Evolutionary conservation across 148 eudicot genomes (phyloP), one percentile per base, ranked within the genome.

Genomic region (Bassia scoparia): DNA sequence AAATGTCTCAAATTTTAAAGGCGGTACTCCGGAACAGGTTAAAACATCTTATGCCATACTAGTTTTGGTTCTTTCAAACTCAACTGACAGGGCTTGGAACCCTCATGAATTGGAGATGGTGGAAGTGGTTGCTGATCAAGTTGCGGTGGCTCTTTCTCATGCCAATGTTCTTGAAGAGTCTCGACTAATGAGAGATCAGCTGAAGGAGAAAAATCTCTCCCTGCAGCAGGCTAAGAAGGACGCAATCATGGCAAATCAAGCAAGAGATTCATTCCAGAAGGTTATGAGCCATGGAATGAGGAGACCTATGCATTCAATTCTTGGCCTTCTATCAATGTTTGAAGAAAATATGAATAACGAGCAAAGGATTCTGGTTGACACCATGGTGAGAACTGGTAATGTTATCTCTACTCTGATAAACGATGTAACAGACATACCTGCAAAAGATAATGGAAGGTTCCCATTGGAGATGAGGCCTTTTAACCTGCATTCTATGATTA

Each of bases 81-180:
- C 85, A 30, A 76, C 70, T 38, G 76, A 76, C 55, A 63, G 92
- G 67, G 79, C 65, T 49, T 89, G 96, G 94, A 79, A 77, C 69
- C 55, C 74, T 43, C 88, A 86, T 53, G 98, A 93, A 34, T 71
- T 93, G 18, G 97, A 90, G 71, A 93, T 93, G 41, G 84, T 93
- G 9, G 84, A 81, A 69, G 96, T 84, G 50, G 97, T 90, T 66
- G 98, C 98, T 5, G 98, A 90, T 78, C 98, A 93, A 77, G 98
- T 94, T 23, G 96, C 97, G 2, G 97, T 91, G 78, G 98, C 98
- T 13, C 83, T 94, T 62, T 94, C 97, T n/a, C 98, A 94, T 60
- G 98, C 98, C 62, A 83, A 90, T 29, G 87, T 94, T 37, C 89
- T 94, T 23, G 97, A 91, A 78, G 98, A 94, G 68, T 91, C 98